These are phyloP conservation scores for Trichoderma atroviride DNA, from an alignment of 2,329 filamentous ascomycete species.

Conservation along the genomic window DNA sequence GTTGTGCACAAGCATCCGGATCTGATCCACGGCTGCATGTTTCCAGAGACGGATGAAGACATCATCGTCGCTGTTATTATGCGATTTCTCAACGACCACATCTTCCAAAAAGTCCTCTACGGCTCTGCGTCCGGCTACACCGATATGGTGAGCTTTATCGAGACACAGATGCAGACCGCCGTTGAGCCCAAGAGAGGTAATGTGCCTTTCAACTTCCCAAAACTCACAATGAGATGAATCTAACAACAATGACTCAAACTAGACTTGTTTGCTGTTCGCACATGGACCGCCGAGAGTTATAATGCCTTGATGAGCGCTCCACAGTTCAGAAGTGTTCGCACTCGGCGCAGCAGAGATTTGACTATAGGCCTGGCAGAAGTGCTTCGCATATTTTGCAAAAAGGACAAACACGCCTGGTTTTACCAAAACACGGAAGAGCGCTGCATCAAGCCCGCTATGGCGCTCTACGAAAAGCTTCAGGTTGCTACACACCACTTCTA, in stretches of 20 bases:
- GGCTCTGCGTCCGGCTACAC: conserved; percentile 32
- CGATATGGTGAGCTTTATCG: conserved; percentile 39
- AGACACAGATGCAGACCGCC: conserved; percentile 40
- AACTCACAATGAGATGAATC: neutral
- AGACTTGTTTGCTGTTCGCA: conserved; percentile 44
- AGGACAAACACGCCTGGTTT: conserved; percentile 33
- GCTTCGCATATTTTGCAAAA: conserved; percentile 37
- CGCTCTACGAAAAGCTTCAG: conserved; percentile 44
- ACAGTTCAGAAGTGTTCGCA: conserved; percentile 35
- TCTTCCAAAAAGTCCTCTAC: conserved; percentile 42
- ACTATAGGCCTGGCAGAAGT: conserved; percentile 36
- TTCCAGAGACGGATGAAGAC: conserved; percentile 45
- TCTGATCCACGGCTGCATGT: conserved; percentile 37
- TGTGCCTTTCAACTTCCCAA: neutral
- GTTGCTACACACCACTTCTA: conserved; percentile 45
- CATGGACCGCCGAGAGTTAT: conserved; percentile 44
- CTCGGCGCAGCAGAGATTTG: conserved; percentile 34
- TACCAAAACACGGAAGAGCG: conserved; percentile 33
- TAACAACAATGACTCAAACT: neutral
- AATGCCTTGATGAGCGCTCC: conserved; percentile 41
- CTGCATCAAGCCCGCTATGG: conserved; percentile 42
- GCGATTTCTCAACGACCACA: conserved; percentile 41
- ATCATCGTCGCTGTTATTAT: conserved; percentile 41
- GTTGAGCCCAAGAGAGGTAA: conserved; percentile 45
- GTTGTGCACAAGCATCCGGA: conserved; percentile 38